phyloP scores from a whole-genome alignment of 2,329 filamentous ascomycete genomes.

The Pseudocercospora musae region DNA sequence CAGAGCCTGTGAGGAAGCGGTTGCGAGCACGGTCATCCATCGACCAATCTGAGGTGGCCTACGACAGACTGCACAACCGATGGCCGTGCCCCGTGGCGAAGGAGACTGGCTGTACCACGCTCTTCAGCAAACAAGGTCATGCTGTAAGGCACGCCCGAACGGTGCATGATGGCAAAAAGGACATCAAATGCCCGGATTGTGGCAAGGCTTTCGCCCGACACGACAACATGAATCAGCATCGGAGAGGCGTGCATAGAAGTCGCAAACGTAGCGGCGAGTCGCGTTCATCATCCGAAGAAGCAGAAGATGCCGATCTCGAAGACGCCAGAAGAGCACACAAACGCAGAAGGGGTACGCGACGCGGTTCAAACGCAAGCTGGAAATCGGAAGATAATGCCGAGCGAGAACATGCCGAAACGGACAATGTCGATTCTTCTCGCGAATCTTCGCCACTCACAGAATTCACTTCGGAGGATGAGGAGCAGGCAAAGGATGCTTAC shows the following conservation, averaged over 20 bases:
- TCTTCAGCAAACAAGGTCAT: conserved; percentile 11
- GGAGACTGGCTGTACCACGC: conserved; percentile 9
- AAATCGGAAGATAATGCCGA: neutral
- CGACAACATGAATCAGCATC: conserved; percentile 16
- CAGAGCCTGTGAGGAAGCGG: neutral
- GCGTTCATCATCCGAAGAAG: conserved; percentile 7
- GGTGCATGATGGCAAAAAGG: conserved; percentile 11
- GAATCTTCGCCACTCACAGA: neutral
- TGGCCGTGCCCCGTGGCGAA: conserved; percentile 13
- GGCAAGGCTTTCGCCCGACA: conserved; percentile 12
- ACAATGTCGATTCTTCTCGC: neutral
- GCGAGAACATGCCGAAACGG: neutral
- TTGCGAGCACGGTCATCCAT: conserved; percentile 7
- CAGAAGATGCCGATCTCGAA: conserved; percentile 9
- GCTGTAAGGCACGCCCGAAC: conserved; percentile 9
- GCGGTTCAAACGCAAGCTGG: neutral
- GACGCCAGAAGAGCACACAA: conserved; percentile 10
- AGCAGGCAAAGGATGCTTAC: conserved; percentile 3
- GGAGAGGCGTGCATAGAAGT: conserved; percentile 11
- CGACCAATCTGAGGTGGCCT: neutral
- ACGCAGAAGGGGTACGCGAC: conserved; percentile 2
- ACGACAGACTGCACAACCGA: neutral
- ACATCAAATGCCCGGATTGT: conserved; percentile 10
- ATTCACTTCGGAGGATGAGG: conserved; percentile 2
- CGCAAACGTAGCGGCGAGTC: conserved; percentile 9